These are phyloP conservation scores for Penicillium sp. DNA, from an alignment of 2,329 filamentous ascomycete species.

Conservation along the genomic window DNA sequence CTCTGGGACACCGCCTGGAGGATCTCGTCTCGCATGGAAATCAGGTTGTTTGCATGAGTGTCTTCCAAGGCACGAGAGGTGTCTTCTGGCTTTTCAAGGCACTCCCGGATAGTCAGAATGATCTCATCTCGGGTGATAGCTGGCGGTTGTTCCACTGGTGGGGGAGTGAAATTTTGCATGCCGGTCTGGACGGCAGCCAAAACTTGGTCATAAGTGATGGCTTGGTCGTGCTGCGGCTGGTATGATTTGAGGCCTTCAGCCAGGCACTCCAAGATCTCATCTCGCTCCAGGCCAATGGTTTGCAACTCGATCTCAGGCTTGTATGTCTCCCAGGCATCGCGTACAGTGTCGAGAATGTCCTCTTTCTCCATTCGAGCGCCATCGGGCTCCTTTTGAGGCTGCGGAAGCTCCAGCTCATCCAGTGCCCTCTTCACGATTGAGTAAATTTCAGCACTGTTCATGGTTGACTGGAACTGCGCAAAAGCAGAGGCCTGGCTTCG, in stretches of 20 bases:
- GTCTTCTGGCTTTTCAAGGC: slow-evolving; percentile 75
- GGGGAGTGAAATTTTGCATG: slow-evolving; percentile 75
- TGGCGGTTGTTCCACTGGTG: slow-evolving; percentile 68
- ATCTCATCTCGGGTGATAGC: slow-evolving; percentile 79
- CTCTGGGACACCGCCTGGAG: slow-evolving; percentile 29
- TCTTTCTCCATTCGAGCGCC: slow-evolving; percentile 66
- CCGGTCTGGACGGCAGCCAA: slow-evolving; percentile 83
- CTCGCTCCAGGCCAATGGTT: slow-evolving; percentile 83
- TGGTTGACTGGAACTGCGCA: slow-evolving; percentile 59
- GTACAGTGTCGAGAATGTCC: slow-evolving; percentile 81
- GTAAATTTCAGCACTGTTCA: slow-evolving; percentile 84
- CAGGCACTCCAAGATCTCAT: slow-evolving; percentile 84
- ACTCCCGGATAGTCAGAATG: slow-evolving; percentile 78
- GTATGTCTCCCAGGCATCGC: slow-evolving; percentile 90
- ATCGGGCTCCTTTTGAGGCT: slow-evolving; percentile 55
- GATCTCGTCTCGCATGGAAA: slow-evolving; percentile 33
- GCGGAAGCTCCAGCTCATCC: slow-evolving; percentile 58
- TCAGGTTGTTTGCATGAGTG: slow-evolving; percentile 25
- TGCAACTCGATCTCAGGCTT: slow-evolving; percentile 91
- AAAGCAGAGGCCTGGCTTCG: slow-evolving; percentile 67
- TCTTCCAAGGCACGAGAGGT: slow-evolving; percentile 22
- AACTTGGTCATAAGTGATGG: slow-evolving; percentile 79
- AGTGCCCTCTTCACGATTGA: slow-evolving; percentile 77
- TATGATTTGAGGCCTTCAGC: slow-evolving; percentile 83
- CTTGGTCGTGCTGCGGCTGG: slow-evolving; percentile 51